These are phyloP conservation scores for Aspergillus taichungensis DNA, from an alignment of 495 filamentous ascomycete species.

Conservation along the genomic window DNA sequence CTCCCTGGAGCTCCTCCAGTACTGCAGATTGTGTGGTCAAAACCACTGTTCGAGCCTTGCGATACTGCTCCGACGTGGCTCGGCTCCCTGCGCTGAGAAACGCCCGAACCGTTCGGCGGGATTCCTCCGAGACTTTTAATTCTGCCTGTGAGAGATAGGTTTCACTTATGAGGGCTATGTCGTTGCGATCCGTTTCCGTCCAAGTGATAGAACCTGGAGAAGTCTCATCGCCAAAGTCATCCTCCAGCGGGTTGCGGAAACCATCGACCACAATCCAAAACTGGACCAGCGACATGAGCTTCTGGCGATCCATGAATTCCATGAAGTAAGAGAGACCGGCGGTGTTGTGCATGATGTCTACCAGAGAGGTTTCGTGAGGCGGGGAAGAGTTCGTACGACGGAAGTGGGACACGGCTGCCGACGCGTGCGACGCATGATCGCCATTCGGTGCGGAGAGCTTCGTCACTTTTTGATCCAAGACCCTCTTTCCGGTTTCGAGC, in stretches of 20 bases:
- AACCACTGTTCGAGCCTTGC: slow-evolving; percentile 71
- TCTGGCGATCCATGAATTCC: slow-evolving; percentile 96
- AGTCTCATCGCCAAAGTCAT: slow-evolving; percentile 66
- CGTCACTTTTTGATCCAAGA: slow-evolving; percentile 84
- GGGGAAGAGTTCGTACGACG: slow-evolving; percentile 38
- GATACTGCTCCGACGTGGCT: slow-evolving; percentile 74
- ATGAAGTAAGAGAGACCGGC: slow-evolving; percentile 95
- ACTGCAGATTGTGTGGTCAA: slow-evolving; percentile 74
- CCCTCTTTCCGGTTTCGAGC: slow-evolving; percentile 80
- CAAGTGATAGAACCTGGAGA: slow-evolving; percentile 57
- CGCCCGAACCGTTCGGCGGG: slow-evolving; percentile 56
- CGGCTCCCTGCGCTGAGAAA: slow-evolving; percentile 70
- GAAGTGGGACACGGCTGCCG: slow-evolving; percentile 28
- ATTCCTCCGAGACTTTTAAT: slow-evolving; percentile 62
- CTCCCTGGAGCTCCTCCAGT: slow-evolving; percentile 71
- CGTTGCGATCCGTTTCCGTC: slow-evolving; percentile 76
- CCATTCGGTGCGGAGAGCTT: slow-evolving; percentile 64
- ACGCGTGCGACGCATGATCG: slow-evolving; percentile 23
- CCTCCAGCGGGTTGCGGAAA: slow-evolving; percentile 90
- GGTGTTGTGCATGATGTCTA: slow-evolving; percentile 77
- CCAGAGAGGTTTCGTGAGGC: slow-evolving; percentile 62
- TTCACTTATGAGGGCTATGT: slow-evolving; percentile 83
- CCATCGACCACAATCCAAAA: slow-evolving; percentile 99
- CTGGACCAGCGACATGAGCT: slow-evolving; percentile 81
- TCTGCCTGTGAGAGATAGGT: slow-evolving; percentile 78